Evolutionary conservation across 169 alveolate genomes (phyloP).

Genomic region (Plasmodium blacklocki): DNA sequence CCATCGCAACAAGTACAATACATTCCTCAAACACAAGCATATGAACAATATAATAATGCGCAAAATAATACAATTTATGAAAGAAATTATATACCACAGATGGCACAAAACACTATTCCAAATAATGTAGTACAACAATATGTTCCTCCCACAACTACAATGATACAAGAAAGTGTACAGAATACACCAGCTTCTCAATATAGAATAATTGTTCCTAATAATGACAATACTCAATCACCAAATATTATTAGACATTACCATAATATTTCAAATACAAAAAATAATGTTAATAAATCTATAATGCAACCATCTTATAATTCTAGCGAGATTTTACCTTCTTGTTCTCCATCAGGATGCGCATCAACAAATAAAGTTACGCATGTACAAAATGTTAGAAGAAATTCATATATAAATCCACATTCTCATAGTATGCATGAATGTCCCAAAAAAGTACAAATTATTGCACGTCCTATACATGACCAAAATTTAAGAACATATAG

Average conservation of each 20-base stretch:
- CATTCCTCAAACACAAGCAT: slow-evolving; percentile 14
- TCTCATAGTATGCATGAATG: slow-evolving; percentile 2
- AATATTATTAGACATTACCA: not conserved
- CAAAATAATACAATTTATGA: slow-evolving; percentile 7
- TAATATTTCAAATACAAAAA: not conserved
- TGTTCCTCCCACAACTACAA: slow-evolving; percentile 3
- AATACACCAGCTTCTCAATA: slow-evolving; percentile 8
- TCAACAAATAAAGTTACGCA: slow-evolving; percentile 20
- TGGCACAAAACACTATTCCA: not conserved
- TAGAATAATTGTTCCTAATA: slow-evolving; percentile 35
- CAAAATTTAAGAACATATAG: slow-evolving; percentile 18
- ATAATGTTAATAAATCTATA: slow-evolving; percentile 29
- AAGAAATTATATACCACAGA: slow-evolving; percentile 14
- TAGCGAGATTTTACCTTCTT: slow-evolving; percentile 31
- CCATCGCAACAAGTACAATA: slow-evolving; percentile 14
- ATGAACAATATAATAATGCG: slow-evolving; percentile 7
- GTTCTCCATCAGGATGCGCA: slow-evolving; percentile 37
- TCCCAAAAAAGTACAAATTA: slow-evolving; percentile 55
- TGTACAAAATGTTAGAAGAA: slow-evolving; percentile 7
- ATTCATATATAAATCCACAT: slow-evolving; percentile 25
- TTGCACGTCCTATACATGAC: slow-evolving; percentile 39
- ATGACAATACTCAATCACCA: slow-evolving; percentile 1
- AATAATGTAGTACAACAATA: slow-evolving; percentile 12
- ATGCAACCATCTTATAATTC: slow-evolving; percentile 17
- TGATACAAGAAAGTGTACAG: slow-evolving; percentile 7